Conservation (phyloP, 352 stramenopile species). For the Globisporangium perplexum region DNA sequence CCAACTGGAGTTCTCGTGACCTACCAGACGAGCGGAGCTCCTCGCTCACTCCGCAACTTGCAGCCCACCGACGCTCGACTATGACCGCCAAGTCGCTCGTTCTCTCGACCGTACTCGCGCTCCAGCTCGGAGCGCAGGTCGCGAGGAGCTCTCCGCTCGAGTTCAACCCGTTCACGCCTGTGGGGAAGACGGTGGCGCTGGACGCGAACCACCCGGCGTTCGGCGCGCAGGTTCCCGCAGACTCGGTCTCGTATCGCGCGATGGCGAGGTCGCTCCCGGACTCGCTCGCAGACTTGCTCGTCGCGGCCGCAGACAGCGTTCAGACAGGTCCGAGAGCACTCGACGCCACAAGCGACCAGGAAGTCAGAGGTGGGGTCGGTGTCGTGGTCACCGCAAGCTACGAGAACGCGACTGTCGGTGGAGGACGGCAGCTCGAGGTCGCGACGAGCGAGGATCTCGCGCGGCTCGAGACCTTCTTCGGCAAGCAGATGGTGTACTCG, state of each 20-base stretch:
- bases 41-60: not conserved
- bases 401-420: conserved; percentile 1
- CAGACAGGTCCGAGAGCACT: not conserved
- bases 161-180: conserved; percentile 10
- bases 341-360: not conserved
- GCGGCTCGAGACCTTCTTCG: conserved; percentile 44
- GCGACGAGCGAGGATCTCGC: conserved; percentile 27
- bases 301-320: not conserved
- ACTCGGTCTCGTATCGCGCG: conserved; percentile 5
- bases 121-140: not conserved
- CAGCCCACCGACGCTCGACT: not conserved
- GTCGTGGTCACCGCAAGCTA: conserved; percentile 5
- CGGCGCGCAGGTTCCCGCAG: not conserved
- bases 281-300: conserved; percentile 9
- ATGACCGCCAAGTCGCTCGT: not conserved
- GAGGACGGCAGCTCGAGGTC: conserved; percentile 4
- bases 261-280: conserved; percentile 9
- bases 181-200: conserved; percentile 5
- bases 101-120: not conserved
- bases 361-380: not conserved
- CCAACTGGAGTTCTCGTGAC: not conserved
- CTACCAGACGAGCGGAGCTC: not conserved
- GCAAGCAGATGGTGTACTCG: conserved; percentile 25
- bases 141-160: conserved; percentile 2
- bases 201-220: conserved; percentile 9